Base-by-base conservation (phyloP, 352 stramenopile species). In the Globisporangium parvum region DNA sequence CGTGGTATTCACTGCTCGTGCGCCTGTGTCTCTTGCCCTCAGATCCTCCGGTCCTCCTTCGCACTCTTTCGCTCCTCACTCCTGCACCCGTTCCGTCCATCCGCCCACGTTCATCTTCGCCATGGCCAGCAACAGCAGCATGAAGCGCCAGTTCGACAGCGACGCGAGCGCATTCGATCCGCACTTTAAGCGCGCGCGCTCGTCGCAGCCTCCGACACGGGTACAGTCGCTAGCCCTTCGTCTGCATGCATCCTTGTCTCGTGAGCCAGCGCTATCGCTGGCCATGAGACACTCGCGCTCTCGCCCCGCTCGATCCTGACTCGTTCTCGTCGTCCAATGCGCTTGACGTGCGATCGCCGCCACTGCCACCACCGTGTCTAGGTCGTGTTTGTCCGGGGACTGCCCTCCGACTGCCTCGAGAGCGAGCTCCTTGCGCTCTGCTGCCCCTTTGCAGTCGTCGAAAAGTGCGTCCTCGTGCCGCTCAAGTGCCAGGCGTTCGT, bases 361-460 rank as follows among this genome's bases (percentile, higher is more conserved):
- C 26, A 31, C 6, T 6, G 26, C 26, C 26, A 31, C 26, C 3
- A 31, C 3, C 26, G 26, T 31, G 26, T 31, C 26, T 45, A 91
- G 80, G 80, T 89, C 49, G 71, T 93, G 18, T 89, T 88, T 53
- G 80, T 91, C n/a, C 80, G 79, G 42, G 78, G 77, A 31, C 65
- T 93, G 9, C 83, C 83, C 9, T 58, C 69, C 24, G 83, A 93
- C 57, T 93, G 83, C 59, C 69, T 93, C 26, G 83, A 93, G 59
- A 91, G 80, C 50, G 83, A 93, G 55, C 71, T 93, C 26, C 75
- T 93, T 24, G 83, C 83, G 44, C 71, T 93, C 33, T 90, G 80
- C 58, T 89, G 77, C 31, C 83, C 83, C 4, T 93, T 93, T 55
- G 80, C 83, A 12, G 75, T 88, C 2, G 83, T 93, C 10, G 83